Conservation (phyloP, 2,329 filamentous ascomycete genomes). For the Aplosporella prunicola region DNA sequence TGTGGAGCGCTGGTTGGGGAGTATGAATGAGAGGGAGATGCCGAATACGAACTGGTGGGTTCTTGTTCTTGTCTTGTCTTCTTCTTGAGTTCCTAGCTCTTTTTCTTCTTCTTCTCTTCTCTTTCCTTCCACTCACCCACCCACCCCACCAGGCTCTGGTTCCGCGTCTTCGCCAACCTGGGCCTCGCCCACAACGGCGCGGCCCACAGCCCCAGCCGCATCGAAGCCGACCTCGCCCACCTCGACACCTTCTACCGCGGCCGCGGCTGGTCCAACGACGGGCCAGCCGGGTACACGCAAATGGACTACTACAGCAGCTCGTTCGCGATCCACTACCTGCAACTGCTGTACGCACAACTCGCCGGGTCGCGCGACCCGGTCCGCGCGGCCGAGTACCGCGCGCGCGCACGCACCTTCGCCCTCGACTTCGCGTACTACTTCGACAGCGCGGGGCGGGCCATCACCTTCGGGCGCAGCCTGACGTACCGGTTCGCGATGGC, state of each 20-base stretch:
- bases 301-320: slow-evolving; percentile 82
- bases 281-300: slow-evolving; percentile 67
- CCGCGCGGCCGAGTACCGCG: slow-evolving; percentile 59
- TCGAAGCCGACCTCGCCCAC: slow-evolving; percentile 68
- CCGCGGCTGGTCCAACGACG: slow-evolving; percentile 74
- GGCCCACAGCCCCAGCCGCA: slow-evolving; percentile 56
- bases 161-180: slow-evolving; percentile 74
- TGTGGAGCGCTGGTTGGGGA: slow-evolving; percentile 62
- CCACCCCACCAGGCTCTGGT: slow-evolving; percentile 50
- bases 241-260: slow-evolving; percentile 76
- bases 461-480: slow-evolving; percentile 68
- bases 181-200: slow-evolving; percentile 67
- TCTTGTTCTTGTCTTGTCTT: background rate
- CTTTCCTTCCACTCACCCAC: slow-evolving; percentile 39
- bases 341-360: slow-evolving; percentile 66
- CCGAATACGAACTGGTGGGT: slow-evolving; percentile 54
- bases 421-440: slow-evolving; percentile 69
- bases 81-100: background rate
- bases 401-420: slow-evolving; percentile 56
- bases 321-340: slow-evolving; percentile 72
- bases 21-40: slow-evolving; percentile 69
- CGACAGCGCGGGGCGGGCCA: slow-evolving; percentile 58
- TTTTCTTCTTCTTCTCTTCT: background rate
- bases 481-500: slow-evolving; percentile 80
- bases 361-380: slow-evolving; percentile 55